Evolutionary conservation across 768 basidiomycete species (phyloP).

Genomic region (Porphyrellus cyaneotinctus): DNA sequence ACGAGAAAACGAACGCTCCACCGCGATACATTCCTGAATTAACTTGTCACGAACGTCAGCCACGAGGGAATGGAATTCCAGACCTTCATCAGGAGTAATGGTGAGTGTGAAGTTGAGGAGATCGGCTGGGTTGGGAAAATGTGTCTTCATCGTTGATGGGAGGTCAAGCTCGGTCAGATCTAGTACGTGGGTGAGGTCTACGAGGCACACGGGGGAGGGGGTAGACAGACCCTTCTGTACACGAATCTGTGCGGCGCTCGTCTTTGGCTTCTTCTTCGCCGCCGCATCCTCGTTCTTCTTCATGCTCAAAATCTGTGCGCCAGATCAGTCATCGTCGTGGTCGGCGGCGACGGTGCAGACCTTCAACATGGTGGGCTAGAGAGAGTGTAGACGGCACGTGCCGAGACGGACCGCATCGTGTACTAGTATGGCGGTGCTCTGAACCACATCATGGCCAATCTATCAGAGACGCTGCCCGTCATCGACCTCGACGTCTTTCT

Average conservation of each 20-base stretch:
- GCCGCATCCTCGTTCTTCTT: slow-evolving; percentile 99
- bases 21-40: slow-evolving; percentile 94
- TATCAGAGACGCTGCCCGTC: slow-evolving; percentile 57
- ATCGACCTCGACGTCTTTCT: slow-evolving; percentile 76
- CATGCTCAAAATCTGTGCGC: slow-evolving; percentile 91
- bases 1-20: slow-evolving; percentile 89
- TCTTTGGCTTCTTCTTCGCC: slow-evolving; percentile 97
- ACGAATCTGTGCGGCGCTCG: slow-evolving; percentile 94
- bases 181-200: slow-evolving; percentile 30
- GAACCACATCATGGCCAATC: slow-evolving; percentile 36
- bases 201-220: not conserved
- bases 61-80: slow-evolving; percentile 13
- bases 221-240: slow-evolving; percentile 88
- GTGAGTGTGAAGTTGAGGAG: slow-evolving; percentile 95
- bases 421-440: not conserved
- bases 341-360: slow-evolving; percentile 18
- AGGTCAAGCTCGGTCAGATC: slow-evolving; percentile 97
- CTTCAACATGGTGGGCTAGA: slow-evolving; percentile 40
- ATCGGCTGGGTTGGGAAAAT: slow-evolving; percentile 89
- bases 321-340: slow-evolving; percentile 5
- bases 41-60: slow-evolving; percentile 3
- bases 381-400: slow-evolving; percentile 27
- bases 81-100: slow-evolving; percentile 96
- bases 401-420: slow-evolving; percentile 14
- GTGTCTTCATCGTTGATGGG: slow-evolving; percentile 91